Conservation (phyloP, 371 early-diverging fungal genomes). For the Syncephalastrum racemosum region DNA sequence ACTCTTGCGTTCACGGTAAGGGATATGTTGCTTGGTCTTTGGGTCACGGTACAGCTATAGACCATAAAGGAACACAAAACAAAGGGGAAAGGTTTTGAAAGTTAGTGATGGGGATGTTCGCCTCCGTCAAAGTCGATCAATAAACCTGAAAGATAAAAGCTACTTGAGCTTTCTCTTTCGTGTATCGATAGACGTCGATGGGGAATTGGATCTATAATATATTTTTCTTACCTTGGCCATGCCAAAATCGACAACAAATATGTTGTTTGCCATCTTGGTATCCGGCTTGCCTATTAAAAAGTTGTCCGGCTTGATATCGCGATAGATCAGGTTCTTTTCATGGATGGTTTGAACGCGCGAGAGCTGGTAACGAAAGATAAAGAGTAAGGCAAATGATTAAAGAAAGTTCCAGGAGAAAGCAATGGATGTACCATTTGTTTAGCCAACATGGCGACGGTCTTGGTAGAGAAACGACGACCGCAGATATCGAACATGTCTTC, state of each 20-base stretch:
- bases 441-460: conserved; percentile 94
- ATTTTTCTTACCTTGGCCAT: conserved; percentile 72
- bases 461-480: conserved; percentile 84
- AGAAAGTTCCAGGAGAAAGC: conserved; percentile 2
- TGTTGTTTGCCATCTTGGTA: conserved; percentile 58
- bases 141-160: too few species aligned
- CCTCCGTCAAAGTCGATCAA: too few species aligned
- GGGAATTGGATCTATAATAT: too few species aligned
- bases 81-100: too few species aligned
- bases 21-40: conserved; percentile 88
- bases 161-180: too few species aligned
- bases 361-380: conserved; percentile 49
- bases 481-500: conserved; percentile 97
- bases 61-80: too few species aligned
- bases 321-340: conserved; percentile 95
- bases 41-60: conserved; percentile 78
- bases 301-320: conserved; percentile 99
- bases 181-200: too few species aligned
- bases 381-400: neutral
- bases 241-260: conserved; percentile 92
- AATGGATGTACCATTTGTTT: conserved; percentile 79
- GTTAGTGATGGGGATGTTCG: too few species aligned
- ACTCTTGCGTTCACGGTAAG: conserved; percentile 85
- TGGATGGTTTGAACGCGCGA: conserved; percentile 94
- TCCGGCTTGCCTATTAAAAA: conserved; percentile 88